Base-by-base conservation (phyloP, 768 basidiomycete species). In the Boletus tomentosulus region DNA sequence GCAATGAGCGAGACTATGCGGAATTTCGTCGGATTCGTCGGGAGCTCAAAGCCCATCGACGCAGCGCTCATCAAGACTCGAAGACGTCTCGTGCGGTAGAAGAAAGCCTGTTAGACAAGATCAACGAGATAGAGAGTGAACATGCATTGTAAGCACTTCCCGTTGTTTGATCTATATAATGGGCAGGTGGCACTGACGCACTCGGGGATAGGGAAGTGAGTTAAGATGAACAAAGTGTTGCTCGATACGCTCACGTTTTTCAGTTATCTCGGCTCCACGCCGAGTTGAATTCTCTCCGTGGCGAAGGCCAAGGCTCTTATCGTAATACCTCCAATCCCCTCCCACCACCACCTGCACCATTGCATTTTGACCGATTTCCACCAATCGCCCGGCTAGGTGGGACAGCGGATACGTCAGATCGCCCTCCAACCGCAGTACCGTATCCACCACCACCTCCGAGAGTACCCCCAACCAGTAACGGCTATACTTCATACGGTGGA, bases 291-390 rank as follows among this genome's bases (percentile, higher is more conserved):
- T 65, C 69, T 22, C 71, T 76, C 16, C 65, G 62, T 52, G 71
- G 69, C 15, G 56, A 66, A 11, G 64, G 66, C 43, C 59, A 69
- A 37, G 59, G 62, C 6, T 66, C 61, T 41, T 69, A 60, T 58
- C 69, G 60, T 47, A 67, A 72, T 54, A 61, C 62, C 47, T 63
- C 65, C 35, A 83, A 83, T 59, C 83, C 83, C 4, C 74, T 84
- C 19, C 82, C 82, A 24, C 65, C 71, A 39, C 82, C 82, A n/a
- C 82, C 82, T 12, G 75, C 78, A 51, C 82, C 80, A 3, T 64
- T 82, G 7, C 72, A 78, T 9, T 66, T 76, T 10, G 76, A 78
- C 25, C 69, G 72, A 38, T 68, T 79, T 19, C 76, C 78, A 11
- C 48, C 72, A 11, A 75, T 78, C 48, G 69, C 71, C 16, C 71